Conservation (phyloP, 768 basidiomycete genomes). For the Tylopilus sp. region DNA sequence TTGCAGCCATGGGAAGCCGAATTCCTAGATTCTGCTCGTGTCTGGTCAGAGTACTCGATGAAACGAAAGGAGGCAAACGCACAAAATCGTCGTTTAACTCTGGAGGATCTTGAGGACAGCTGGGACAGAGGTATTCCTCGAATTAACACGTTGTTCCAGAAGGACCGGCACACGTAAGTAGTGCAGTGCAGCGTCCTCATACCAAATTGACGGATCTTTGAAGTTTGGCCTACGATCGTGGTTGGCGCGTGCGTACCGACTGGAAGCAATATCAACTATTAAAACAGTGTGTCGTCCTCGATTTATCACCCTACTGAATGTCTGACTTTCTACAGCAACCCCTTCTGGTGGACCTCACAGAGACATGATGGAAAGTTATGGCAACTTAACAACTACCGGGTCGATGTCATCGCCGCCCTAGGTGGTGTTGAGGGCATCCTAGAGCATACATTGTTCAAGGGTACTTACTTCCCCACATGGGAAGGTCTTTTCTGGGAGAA, state of each 20-base stretch:
- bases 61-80: conserved; percentile 99
- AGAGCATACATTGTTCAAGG: conserved; percentile 96
- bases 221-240: conserved; percentile 94
- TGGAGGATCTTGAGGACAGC: conserved; percentile 97
- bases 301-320: not conserved
- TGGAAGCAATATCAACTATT: conserved; percentile 97
- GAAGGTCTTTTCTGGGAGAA: conserved; percentile 99
- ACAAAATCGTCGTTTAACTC: conserved; percentile 91
- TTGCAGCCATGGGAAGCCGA: conserved; percentile 97
- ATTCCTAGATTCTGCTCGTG: conserved; percentile 96
- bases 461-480: conserved; percentile 97
- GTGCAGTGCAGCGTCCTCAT: not conserved
- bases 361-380: conserved; percentile 95
- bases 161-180: conserved; percentile 87
- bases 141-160: conserved; percentile 99
- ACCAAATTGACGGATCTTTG: not conserved
- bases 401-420: conserved; percentile 97
- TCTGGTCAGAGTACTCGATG: conserved; percentile 99
- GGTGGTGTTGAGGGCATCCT: conserved; percentile 96
- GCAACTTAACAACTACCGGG: conserved; percentile 97
- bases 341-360: conserved; percentile 99
- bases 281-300: conserved; percentile 68
- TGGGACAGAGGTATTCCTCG: conserved; percentile 99
- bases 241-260: conserved; percentile 96
- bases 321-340: conserved; percentile 58